phyloP scores from a whole-genome alignment of 805 yeast species.

The Nakazawaea anatomiae region DNA sequence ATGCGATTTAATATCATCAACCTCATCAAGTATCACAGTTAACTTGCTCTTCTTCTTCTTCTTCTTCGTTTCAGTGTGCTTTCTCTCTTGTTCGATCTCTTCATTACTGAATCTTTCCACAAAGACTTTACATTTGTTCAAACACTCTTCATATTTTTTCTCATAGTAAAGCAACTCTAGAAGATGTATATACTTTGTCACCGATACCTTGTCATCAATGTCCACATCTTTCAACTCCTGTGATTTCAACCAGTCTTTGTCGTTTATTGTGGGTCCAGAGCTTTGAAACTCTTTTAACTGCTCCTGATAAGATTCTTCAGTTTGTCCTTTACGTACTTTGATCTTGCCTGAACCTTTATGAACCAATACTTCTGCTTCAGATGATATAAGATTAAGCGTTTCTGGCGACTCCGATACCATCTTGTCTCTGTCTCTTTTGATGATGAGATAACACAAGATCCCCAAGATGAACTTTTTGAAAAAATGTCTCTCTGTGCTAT shows the following conservation, averaged over 20 bases:
- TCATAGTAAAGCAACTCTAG: slow-evolving; percentile 59
- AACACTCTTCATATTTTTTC: slow-evolving; percentile 46
- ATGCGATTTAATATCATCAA: slow-evolving; percentile 36
- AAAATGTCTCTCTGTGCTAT: no score
- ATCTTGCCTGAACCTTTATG: slow-evolving; percentile 39
- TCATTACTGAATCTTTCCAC: slow-evolving; percentile 23
- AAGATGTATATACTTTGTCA: slow-evolving; percentile 50
- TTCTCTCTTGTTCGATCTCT: slow-evolving; percentile 19
- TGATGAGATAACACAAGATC: no score
- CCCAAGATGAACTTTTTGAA: no score
- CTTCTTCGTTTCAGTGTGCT: slow-evolving; percentile 19
- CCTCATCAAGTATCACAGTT: slow-evolving; percentile 45
- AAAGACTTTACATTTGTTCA: slow-evolving; percentile 34
- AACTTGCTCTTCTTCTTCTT: slow-evolving; percentile 34
- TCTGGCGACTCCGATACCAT: background rate
- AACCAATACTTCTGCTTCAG: slow-evolving; percentile 36
- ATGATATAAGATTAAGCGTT: background rate
- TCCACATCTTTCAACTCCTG: slow-evolving; percentile 13
- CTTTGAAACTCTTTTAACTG: slow-evolving; percentile 46
- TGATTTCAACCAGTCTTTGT: slow-evolving; percentile 28
- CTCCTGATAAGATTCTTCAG: slow-evolving; percentile 51
- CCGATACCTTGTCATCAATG: slow-evolving; percentile 41
- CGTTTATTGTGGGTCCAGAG: slow-evolving; percentile 55
- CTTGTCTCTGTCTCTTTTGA: no score
- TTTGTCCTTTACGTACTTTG: slow-evolving; percentile 61